phyloP scores from a whole-genome alignment of 2,329 filamentous ascomycete genomes.

The Raffaelea albimanens region DNA sequence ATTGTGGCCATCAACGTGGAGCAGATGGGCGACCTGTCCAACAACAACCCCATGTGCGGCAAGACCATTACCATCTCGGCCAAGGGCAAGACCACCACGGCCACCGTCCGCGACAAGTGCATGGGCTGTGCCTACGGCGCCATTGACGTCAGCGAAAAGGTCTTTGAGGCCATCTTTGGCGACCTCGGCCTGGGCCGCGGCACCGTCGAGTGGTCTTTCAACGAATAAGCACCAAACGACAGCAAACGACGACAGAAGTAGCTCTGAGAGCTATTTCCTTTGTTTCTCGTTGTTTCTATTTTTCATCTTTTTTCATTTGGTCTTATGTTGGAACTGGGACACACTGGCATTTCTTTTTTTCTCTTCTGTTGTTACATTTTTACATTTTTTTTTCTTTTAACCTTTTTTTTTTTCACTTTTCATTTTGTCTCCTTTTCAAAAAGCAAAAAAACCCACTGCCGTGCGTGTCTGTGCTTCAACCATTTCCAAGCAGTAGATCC shows the following conservation, averaged over 20 bases:
- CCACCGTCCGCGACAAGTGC: slow-evolving; percentile 66
- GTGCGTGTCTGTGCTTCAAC: too few relatives aligned
- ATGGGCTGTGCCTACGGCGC: slow-evolving; percentile 48
- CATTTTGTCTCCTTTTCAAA: neutral
- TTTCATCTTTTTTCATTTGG: neutral
- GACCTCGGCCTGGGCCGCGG: slow-evolving; percentile 21
- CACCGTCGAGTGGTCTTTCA: slow-evolving; percentile 21
- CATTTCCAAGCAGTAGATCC: too few relatives aligned
- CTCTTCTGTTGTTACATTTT: neutral
- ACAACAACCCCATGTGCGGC: slow-evolving; percentile 62
- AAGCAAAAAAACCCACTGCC: neutral
- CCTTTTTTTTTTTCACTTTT: neutral
- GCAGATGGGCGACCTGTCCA: slow-evolving; percentile 56
- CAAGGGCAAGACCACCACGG: slow-evolving; percentile 44
- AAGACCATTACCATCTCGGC: slow-evolving; percentile 54
- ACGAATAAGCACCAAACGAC: slow-evolving; percentile 2
- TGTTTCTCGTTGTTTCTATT: neutral
- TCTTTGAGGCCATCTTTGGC: slow-evolving; percentile 43
- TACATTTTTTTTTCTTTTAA: neutral
- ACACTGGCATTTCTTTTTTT: too few relatives aligned
- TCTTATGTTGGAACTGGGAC: too few relatives aligned
- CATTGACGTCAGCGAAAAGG: slow-evolving; percentile 38
- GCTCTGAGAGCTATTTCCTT: neutral
- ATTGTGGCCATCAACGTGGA: slow-evolving; percentile 60
- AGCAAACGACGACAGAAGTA: too few relatives aligned